These are phyloP conservation scores for Aspergillus mulundensis DNA, from an alignment of 495 filamentous ascomycete species.

Conservation along the genomic window DNA sequence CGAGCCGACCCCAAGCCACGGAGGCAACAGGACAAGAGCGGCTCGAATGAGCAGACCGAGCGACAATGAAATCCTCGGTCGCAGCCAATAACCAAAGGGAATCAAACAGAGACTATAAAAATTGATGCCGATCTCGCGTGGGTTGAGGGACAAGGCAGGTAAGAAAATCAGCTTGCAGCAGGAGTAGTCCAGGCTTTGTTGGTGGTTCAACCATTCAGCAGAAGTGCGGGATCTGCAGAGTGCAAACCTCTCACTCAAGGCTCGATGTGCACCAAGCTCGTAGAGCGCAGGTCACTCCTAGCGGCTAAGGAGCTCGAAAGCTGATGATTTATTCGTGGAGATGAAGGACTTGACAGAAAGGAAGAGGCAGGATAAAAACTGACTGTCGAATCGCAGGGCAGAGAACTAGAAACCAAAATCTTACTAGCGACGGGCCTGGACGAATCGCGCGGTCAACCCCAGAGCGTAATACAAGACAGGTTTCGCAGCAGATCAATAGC, in stretches of 20 bases:
- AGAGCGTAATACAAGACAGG: neutral
- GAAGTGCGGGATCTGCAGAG: conserved; percentile 16
- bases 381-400: conserved; percentile 11
- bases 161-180: conserved; percentile 9
- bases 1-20: conserved; percentile 5
- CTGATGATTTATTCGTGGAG: conserved; percentile 8
- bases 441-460: conserved; percentile 1
- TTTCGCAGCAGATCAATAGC: neutral
- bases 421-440: neutral
- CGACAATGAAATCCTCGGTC: neutral
- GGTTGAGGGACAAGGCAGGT: neutral
- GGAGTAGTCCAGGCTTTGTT: conserved; percentile 3
- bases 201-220: neutral
- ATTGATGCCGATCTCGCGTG: neutral
- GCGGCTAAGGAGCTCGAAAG: conserved; percentile 1
- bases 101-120: neutral
- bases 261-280: conserved; percentile 1
- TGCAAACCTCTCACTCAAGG: neutral
- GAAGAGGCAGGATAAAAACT: neutral
- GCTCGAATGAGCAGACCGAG: neutral
- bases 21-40: neutral
- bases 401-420: conserved; percentile 1
- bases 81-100: neutral
- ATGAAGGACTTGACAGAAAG: neutral
- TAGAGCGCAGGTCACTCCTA: conserved; percentile 5